A percentile compares a stretch with the other conserved stretches of the same genome.
phyloP scores from a whole-genome alignment of 805 yeast species.

The Debaryomyces maramus region DNA sequence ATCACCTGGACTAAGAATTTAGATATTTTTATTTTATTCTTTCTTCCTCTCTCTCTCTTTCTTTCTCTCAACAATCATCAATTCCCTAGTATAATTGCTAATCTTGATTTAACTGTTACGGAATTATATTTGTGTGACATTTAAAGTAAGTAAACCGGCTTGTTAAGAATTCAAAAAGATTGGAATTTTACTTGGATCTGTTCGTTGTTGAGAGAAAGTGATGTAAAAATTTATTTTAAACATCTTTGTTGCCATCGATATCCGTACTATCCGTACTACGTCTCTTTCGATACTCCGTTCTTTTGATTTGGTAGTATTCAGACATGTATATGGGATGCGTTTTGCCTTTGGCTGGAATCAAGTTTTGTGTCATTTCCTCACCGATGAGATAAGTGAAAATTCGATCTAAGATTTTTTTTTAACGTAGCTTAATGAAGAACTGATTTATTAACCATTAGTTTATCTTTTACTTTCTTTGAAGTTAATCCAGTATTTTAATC shows the following conservation, averaged over 20 bases:
- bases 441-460: background rate
- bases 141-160: constrained; percentile 6
- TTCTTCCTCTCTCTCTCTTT: constrained; percentile 37
- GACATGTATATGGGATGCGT: too few relatives aligned
- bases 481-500: constrained; percentile 10
- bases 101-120: constrained; percentile 6
- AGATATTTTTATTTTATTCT: constrained; percentile 15
- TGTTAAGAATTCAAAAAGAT: background rate
- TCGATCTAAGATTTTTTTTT: background rate
- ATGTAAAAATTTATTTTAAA: background rate
- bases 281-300: too few relatives aligned
- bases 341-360: too few relatives aligned
- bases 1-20: background rate
- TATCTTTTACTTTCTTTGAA: background rate
- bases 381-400: constrained; percentile 1
- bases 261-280: too few relatives aligned
- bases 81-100: constrained; percentile 22
- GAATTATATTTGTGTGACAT: constrained; percentile 5
- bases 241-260: too few relatives aligned
- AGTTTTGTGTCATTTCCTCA: constrained; percentile 3
- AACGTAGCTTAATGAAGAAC: background rate
- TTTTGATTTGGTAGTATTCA: too few relatives aligned
- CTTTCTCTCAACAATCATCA: constrained; percentile 40
- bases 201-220: constrained; percentile 14
- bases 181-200: constrained; percentile 7